Conservation (phyloP, 441 rosid species). For the Corymbia citriodora region DNA sequence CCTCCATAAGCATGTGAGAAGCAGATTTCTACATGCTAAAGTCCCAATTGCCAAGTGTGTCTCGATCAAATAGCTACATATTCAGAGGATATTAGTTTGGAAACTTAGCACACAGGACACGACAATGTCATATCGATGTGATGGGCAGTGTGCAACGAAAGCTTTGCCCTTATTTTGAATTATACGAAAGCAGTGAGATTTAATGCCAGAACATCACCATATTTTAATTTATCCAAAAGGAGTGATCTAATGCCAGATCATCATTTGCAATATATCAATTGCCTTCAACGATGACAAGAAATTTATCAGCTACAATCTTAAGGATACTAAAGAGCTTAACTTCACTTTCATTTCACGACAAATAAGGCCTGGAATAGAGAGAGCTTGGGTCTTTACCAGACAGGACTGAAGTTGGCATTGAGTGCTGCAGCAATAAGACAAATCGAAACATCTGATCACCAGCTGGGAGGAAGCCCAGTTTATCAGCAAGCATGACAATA, state of each 20-base stretch:
- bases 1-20: not conserved
- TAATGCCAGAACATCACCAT: not conserved
- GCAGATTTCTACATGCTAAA: not conserved
- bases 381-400: conserved; percentile 36
- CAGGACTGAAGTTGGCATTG: conserved; percentile 98
- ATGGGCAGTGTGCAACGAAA: not conserved
- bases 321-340: not conserved
- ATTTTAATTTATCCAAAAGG: too few relatives aligned
- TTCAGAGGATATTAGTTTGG: not conserved
- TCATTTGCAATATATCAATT: not conserved
- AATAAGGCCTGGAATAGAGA: not conserved
- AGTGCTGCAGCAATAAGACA: conserved; percentile 85
- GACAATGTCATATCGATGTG: not conserved
- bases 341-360: not conserved
- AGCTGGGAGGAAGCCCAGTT: conserved; percentile 87
- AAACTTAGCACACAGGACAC: not conserved
- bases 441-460: conserved; percentile 92
- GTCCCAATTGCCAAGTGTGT: not conserved
- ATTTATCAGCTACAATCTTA: not conserved
- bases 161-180: not conserved
- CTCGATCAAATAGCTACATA: not conserved
- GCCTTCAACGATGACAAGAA: not conserved
- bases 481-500: conserved; percentile 87
- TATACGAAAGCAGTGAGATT: not conserved
- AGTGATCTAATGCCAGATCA: not conserved